Evolutionary conservation across 805 yeast species (phyloP), one percentile per base, ranked within the genome.

Genomic region (Candida argentea): DNA sequence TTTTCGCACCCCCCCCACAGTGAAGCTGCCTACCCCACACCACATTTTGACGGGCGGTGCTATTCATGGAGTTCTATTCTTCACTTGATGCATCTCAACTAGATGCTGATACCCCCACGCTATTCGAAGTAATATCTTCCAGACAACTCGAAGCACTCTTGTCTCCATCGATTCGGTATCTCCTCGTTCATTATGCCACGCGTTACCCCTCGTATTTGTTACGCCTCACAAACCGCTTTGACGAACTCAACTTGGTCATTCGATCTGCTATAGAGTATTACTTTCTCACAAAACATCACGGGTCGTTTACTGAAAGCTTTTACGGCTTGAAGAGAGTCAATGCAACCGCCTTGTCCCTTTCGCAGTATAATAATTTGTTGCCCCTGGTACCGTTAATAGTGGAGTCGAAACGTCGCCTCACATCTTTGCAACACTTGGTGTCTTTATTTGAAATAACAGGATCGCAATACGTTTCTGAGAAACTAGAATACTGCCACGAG

Each of bases 281-380:
- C 36, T 82, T 77, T 40, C 50, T 89, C 27, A 67, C 59, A 28
- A 61, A 63, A 27, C 82, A 91, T 84, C 87, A 83, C 43, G 73
- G 93, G 0, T 73, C 91, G 2, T 84, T 89, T 44, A 84, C 94
- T 1, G 96, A 89, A 50, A 81, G 82, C 46, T 89, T 89, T 47
- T 89, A 89, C 46, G 97, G 96, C 2, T 55, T 89, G 37, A 85
- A 85, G 45, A 61, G 94, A 26, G 67, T 69, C 16, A 55, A 54
- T 32, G 50, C 45, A 28, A 57, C 63, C 0, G 57, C 57, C 3
- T 40, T 59, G 11, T 43, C 61, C 1, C 37, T 44, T 25, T n/a
- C 20, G 7, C 46, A 50, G 26, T 57, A 50, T 28, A 50, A 54
- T 29, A 39, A 46, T 23, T 37, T 61, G 32, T 52, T 52, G 10